Evolutionary conservation across 495 filamentous ascomycete genomes (phyloP).

Genomic region (Saxophila tyrrhenica): DNA sequence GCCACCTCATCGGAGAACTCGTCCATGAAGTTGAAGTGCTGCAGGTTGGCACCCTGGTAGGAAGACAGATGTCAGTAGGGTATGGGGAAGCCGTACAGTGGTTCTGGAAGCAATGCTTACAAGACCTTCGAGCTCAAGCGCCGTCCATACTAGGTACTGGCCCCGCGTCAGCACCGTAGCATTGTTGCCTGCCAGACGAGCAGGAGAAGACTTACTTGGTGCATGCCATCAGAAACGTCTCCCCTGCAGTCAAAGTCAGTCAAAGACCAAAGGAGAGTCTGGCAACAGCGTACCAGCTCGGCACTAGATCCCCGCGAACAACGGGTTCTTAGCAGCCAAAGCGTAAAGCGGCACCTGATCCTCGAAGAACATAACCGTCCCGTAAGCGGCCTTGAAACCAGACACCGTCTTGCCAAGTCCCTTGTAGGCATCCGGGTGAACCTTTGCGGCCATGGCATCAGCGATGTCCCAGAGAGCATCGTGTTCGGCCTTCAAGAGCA

Average conservation of each 20-base stretch:
- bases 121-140: constrained; percentile 56
- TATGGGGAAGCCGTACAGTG: neutral
- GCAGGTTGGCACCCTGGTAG: constrained; percentile 39
- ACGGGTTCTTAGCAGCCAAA: constrained; percentile 31
- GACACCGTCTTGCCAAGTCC: constrained; percentile 37
- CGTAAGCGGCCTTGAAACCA: constrained; percentile 46
- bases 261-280: too few species aligned
- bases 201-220: constrained; percentile 51
- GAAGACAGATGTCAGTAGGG: neutral
- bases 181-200: constrained; percentile 47
- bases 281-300: constrained; percentile 43
- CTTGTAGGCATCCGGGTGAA: constrained; percentile 42
- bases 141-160: constrained; percentile 55
- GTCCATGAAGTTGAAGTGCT: constrained; percentile 62
- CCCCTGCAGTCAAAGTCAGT: too few species aligned
- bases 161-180: constrained; percentile 53
- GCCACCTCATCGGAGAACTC: constrained; percentile 44
- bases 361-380: constrained; percentile 37
- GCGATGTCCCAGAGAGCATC: constrained; percentile 53
- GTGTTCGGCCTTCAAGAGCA: constrained; percentile 52
- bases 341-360: constrained; percentile 30
- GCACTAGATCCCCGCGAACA: constrained; percentile 50
- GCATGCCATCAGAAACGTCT: constrained; percentile 37
- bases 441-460: constrained; percentile 39
- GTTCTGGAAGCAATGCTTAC: constrained; percentile 40